phyloP scores from a whole-genome alignment of 2,329 filamentous ascomycete species.

The Penicillium glabrum region DNA sequence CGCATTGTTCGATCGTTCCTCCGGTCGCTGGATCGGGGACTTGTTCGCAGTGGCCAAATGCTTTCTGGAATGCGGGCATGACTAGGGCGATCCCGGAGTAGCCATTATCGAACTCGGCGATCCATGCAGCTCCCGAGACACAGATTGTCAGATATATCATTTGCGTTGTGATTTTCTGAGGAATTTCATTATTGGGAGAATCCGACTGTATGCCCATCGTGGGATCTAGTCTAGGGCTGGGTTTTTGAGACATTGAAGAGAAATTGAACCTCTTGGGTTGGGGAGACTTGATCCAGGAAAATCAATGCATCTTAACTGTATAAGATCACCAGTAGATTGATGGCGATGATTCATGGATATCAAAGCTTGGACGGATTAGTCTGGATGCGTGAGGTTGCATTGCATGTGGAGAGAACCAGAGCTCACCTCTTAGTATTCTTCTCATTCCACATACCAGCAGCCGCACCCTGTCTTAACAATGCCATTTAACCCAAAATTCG shows the following conservation, averaged over 20 bases:
- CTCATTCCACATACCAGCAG: background rate
- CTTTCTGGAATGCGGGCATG: slow-evolving; percentile 25
- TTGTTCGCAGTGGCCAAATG: slow-evolving; percentile 23
- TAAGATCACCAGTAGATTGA: background rate
- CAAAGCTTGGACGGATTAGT: background rate
- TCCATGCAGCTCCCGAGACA: slow-evolving; percentile 22
- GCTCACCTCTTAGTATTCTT: background rate
- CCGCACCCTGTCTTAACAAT: background rate
- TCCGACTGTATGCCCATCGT: background rate
- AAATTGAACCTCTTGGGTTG: background rate
- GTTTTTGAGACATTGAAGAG: background rate
- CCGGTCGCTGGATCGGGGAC: slow-evolving; percentile 10
- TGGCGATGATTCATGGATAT: background rate
- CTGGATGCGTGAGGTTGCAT: background rate
- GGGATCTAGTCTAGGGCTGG: background rate
- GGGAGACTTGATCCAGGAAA: background rate
- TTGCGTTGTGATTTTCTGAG: background rate
- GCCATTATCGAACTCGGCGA: slow-evolving; percentile 25
- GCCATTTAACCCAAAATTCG: background rate
- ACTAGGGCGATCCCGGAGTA: slow-evolving; percentile 23
- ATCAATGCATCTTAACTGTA: background rate
- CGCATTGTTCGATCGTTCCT: slow-evolving; percentile 10
- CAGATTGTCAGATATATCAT: slow-evolving; percentile 23
- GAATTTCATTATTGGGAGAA: background rate
- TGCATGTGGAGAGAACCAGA: background rate